Evolutionary conservation across 805 yeast genomes (phyloP), one percentile per base, ranked within the genome.

Genomic region (Wickerhamiella sorbophila): DNA sequence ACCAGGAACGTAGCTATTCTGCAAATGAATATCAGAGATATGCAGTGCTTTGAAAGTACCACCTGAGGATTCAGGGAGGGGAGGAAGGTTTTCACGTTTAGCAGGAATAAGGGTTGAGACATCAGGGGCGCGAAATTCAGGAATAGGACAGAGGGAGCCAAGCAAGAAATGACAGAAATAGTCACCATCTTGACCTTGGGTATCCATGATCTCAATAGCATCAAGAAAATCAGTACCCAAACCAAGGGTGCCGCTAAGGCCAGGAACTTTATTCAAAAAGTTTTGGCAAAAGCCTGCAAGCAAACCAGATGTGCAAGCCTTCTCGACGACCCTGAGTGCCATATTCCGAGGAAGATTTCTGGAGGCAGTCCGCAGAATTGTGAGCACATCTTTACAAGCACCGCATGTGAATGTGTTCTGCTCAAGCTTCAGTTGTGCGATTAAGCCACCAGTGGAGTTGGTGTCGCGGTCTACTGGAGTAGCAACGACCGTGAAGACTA

Each of bases 11-110:
- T 58, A 68, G 42, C 56, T 71, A 42, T 71, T 56, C 53, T 77
- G 73, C 37, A 75, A 58, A 56, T 79, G 85, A 58, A 78, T 73
- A 53, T 79, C 86, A 16, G 79, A 69, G 26, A 79, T 51, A 50
- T 79, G 87, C 46, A 79, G 61, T 4, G 76, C 84, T 45, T 75
- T 72, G 57, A 77, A 72, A 1, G 66, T 62, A 43, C 67, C 27
- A 18, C 40, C 36, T 20, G 27, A 15, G 2, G 20, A 16, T n/a
- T 34, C 18, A 5, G 19, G 31, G 9, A 8, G 29, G 20, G 33
- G 20, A 8, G 19, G 10, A 15, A 3, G 3, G 5, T 40, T 63
- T 48, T 46, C 62, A 44, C 57, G 72, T 50, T 63, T 67, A 29
- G 52, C 55, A 4, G 72, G 70, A 70, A 72, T 68, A 61, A 68